Percentiles rank a stretch among this genome's conserved stretches.
Conservation (phyloP, 2,329 filamentous ascomycete species). For the Pestalotiopsis sp. region DNA sequence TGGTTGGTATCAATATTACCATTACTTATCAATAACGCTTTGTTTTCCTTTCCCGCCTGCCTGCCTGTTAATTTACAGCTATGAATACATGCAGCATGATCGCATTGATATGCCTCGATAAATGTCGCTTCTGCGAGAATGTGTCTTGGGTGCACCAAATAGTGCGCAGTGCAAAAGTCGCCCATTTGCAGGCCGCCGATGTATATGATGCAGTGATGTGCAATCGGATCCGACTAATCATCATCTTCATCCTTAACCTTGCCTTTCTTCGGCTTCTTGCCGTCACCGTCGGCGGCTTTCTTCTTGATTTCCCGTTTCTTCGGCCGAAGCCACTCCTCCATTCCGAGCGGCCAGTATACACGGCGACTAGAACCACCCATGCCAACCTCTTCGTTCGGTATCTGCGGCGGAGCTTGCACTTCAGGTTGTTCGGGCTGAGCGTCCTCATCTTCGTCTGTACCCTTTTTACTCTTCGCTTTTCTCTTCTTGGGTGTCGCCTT, state of each 20-base stretch:
- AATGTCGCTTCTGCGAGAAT: background rate
- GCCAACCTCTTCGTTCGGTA: slow-evolving; percentile 71
- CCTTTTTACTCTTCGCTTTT: slow-evolving; percentile 36
- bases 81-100: background rate
- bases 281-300: slow-evolving; percentile 32
- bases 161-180: too few species aligned
- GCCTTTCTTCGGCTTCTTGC: slow-evolving; percentile 26
- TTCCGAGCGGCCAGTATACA: slow-evolving; percentile 88
- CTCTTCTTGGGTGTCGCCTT: slow-evolving; percentile 45
- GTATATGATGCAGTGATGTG: background rate
- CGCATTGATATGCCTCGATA: background rate
- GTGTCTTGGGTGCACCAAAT: background rate
- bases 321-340: slow-evolving; percentile 88
- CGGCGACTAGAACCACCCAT: slow-evolving; percentile 84
- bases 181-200: background rate
- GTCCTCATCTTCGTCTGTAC: slow-evolving; percentile 37
- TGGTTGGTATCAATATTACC: background rate
- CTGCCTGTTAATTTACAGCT: background rate
- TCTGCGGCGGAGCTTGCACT: slow-evolving; percentile 40
- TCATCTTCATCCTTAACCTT: slow-evolving; percentile 20
- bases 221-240: background rate
- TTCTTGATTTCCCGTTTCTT: slow-evolving; percentile 71
- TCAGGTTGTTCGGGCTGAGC: slow-evolving; percentile 41
- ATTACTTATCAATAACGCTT: background rate
- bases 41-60: background rate